A percentile compares a stretch with the other conserved stretches of the same genome.
Evolutionary conservation across 2,329 filamentous ascomycete genomes (phyloP).

Genomic region (Colletotrichum sp.): DNA sequence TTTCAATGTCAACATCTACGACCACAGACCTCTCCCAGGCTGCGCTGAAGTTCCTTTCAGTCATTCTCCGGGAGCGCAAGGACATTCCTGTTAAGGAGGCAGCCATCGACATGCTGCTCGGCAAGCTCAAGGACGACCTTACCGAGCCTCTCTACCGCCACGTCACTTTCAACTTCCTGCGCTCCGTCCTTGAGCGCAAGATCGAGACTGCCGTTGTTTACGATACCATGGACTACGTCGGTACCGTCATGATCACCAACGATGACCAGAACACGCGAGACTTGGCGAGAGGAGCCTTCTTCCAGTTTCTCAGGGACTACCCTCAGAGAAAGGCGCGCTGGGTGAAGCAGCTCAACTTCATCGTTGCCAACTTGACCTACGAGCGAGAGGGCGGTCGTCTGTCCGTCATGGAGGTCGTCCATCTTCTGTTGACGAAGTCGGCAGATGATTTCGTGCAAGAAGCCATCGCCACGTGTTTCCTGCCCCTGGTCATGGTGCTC

Average conservation of each 20-base stretch:
- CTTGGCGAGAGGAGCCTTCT: slow-evolving; percentile 85
- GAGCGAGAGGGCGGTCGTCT: slow-evolving; percentile 86
- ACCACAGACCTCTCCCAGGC: slow-evolving; percentile 86
- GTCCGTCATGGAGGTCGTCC: slow-evolving; percentile 91
- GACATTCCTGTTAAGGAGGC: slow-evolving; percentile 79
- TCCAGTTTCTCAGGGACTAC: slow-evolving; percentile 94
- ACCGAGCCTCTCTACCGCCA: slow-evolving; percentile 93
- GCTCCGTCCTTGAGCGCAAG: slow-evolving; percentile 83
- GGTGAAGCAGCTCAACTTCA: slow-evolving; percentile 86
- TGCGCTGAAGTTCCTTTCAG: slow-evolving; percentile 84
- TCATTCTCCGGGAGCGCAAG: slow-evolving; percentile 81
- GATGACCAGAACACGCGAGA: slow-evolving; percentile 88
- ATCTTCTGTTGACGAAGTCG: slow-evolving; percentile 85
- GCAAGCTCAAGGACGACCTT: slow-evolving; percentile 83
- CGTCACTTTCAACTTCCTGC: slow-evolving; percentile 92
- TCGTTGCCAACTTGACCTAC: slow-evolving; percentile 91
- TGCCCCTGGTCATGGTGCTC: slow-evolving; percentile 83
- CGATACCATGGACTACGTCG: slow-evolving; percentile 87
- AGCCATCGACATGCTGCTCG: slow-evolving; percentile 81
- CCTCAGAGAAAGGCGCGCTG: slow-evolving; percentile 90
- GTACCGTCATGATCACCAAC: slow-evolving; percentile 94
- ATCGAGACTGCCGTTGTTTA: slow-evolving; percentile 89
- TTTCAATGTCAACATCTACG: slow-evolving; percentile 78
- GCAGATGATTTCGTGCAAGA: slow-evolving; percentile 84
- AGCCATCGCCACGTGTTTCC: slow-evolving; percentile 80